Evolutionary conservation across 352 stramenopile species (phyloP), one percentile per base, ranked within the genome.

Genomic region (Phytophthora parvispora): DNA sequence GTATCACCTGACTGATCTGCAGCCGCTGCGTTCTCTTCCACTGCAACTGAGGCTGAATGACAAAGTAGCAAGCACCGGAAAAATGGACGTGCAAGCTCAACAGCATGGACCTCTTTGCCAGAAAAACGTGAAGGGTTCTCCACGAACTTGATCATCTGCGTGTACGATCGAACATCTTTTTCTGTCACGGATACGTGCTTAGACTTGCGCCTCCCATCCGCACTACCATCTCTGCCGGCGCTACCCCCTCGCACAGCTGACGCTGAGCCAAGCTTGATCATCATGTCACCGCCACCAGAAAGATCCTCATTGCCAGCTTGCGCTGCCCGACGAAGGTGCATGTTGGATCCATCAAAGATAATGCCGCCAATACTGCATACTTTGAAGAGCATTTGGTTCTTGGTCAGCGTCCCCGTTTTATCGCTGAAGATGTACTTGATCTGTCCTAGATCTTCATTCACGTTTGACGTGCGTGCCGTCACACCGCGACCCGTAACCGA

Each of bases 381-480:
- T 64, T 97, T 97, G 69, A 99, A 98, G 22, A 99, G 80, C 98
- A 99, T 99, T 57, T 99, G 91, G 69, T 99, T 99, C 56, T 97
- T 97, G 2, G 98, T 99, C 18, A 99, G 77, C 4, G 98, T 99
- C 8, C 98, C 98, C 1, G 98, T 99, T 75, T 99, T 99, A 74
- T 99, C 98, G 18, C 88, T 99, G 77, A 99, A 99, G 13, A 99
- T 96, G 77, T 99, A 99, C 64, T 99, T 95, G 67, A 99, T 98
- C 82, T 99, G 94, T 0, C 98, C 98, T 2, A 99, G 77, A 55
- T 99, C 94, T 81, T 98, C 96, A 40, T 98, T 98, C 49, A 99
- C 91, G 53, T 98, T 97, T 16, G 93, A 98, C 0, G 91, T 98
- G 0, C 97, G 89, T 5, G 91, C 96, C n/a, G 90, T 92, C 0